These are phyloP conservation scores for Torulaspora microellipsoides DNA, from an alignment of 805 yeast species.

Conservation along the genomic window DNA sequence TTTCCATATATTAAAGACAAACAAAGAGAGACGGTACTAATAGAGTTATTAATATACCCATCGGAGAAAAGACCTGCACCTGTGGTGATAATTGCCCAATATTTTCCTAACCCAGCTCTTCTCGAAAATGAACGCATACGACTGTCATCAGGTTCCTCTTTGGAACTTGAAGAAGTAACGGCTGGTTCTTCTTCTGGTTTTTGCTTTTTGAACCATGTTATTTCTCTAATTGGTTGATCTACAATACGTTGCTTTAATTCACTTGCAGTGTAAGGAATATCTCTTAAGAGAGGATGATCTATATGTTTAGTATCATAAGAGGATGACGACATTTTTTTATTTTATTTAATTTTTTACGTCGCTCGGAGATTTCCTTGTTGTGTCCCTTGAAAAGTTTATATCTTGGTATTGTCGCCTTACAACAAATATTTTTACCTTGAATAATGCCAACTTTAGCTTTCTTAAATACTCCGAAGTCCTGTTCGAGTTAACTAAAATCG, in stretches of 20 bases:
- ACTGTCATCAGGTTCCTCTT: neutral
- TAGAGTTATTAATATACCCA: constrained; percentile 86
- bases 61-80: constrained; percentile 94
- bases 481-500: no score
- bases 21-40: constrained; percentile 72
- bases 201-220: constrained; percentile 35
- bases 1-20: constrained; percentile 60
- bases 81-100: constrained; percentile 71
- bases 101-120: constrained; percentile 26
- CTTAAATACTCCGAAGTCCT: no score
- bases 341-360: no score
- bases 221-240: constrained; percentile 40
- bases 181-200: constrained; percentile 10
- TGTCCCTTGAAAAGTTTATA: no score
- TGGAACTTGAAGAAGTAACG: neutral
- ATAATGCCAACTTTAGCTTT: no score
- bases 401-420: no score
- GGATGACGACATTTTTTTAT: neutral
- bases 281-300: constrained; percentile 38
- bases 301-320: constrained; percentile 16
- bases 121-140: neutral
- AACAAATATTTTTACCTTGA: no score
- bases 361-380: no score
- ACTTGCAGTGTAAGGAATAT: constrained; percentile 42
- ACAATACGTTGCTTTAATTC: constrained; percentile 42